phyloP scores from a whole-genome alignment of 179 eudicot species.

The Gypsophila paniculata region DNA sequence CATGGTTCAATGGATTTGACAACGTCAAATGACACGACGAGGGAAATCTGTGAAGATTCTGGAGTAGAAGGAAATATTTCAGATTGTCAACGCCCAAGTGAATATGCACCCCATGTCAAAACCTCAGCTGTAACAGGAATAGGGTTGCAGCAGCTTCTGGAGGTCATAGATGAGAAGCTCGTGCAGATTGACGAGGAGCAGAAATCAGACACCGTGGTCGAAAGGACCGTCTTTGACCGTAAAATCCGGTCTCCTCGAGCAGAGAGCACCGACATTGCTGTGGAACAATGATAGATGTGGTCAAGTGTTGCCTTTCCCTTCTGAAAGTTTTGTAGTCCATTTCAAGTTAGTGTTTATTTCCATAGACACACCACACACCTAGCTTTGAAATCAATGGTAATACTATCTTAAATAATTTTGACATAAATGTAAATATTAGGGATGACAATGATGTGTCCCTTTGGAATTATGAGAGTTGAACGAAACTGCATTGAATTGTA shows the following conservation, averaged over 20 bases:
- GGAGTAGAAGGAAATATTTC: slow-evolving; percentile 13
- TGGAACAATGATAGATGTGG: slow-evolving; percentile 29
- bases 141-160: slow-evolving; percentile 80
- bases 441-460: too few relatives aligned
- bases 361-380: not conserved
- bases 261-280: slow-evolving; percentile 41
- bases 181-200: slow-evolving; percentile 21
- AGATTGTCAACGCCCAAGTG: slow-evolving; percentile 22
- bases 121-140: slow-evolving; percentile 76
- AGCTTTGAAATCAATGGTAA: not conserved
- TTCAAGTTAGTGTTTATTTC: not conserved
- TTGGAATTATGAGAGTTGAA: too few relatives aligned
- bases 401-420: not conserved
- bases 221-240: slow-evolving; percentile 42
- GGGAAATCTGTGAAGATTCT: slow-evolving; percentile 10
- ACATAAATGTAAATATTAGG: too few relatives aligned
- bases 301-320: not conserved
- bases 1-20: slow-evolving; percentile 28
- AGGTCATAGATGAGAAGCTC: slow-evolving; percentile 65
- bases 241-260: slow-evolving; percentile 75
- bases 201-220: slow-evolving; percentile 30
- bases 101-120: slow-evolving; percentile 43
- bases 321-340: not conserved
- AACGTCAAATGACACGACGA: slow-evolving; percentile 25
- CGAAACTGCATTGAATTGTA: too few relatives aligned